Evolutionary conservation across 208 protist genomes (phyloP).

Genomic region (Trypanosoma theileri): DNA sequence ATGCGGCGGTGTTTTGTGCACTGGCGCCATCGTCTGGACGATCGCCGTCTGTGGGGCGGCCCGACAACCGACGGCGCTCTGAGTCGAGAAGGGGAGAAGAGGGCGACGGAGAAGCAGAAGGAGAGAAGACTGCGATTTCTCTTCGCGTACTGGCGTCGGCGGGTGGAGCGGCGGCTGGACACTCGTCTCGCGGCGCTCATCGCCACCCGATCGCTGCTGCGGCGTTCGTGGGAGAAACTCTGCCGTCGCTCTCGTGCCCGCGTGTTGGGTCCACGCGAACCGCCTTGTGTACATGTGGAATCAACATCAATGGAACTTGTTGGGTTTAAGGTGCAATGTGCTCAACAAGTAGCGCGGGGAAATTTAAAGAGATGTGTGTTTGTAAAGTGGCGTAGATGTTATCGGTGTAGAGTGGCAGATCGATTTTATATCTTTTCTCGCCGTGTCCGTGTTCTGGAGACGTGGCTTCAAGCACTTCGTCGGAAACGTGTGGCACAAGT

Average conservation of each 20-base stretch:
- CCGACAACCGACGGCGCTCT: no score
- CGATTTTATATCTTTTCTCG: constrained; percentile 29
- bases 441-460: constrained; percentile 14
- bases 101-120: constrained; percentile 17
- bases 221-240: constrained; percentile 22
- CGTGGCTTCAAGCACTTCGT: constrained; percentile 31
- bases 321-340: constrained; percentile 24
- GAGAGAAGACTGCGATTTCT: background rate
- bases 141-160: no score
- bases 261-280: background rate
- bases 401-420: constrained; percentile 16
- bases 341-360: constrained; percentile 18
- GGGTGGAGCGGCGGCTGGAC: constrained; percentile 43
- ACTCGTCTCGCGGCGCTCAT: constrained; percentile 36
- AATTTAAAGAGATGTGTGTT: constrained; percentile 6
- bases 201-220: constrained; percentile 21
- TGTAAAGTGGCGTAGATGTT: constrained; percentile 2
- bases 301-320: constrained; percentile 16
- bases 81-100: background rate
- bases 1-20: constrained; percentile 18
- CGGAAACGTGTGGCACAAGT: constrained; percentile 3
- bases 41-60: background rate
- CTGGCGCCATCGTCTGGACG: constrained; percentile 21
- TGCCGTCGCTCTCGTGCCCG: no score
- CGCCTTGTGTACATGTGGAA: constrained; percentile 16